These are phyloP conservation scores for Penicillium maclennaniae DNA, from an alignment of 495 filamentous ascomycete genomes.

Conservation along the genomic window DNA sequence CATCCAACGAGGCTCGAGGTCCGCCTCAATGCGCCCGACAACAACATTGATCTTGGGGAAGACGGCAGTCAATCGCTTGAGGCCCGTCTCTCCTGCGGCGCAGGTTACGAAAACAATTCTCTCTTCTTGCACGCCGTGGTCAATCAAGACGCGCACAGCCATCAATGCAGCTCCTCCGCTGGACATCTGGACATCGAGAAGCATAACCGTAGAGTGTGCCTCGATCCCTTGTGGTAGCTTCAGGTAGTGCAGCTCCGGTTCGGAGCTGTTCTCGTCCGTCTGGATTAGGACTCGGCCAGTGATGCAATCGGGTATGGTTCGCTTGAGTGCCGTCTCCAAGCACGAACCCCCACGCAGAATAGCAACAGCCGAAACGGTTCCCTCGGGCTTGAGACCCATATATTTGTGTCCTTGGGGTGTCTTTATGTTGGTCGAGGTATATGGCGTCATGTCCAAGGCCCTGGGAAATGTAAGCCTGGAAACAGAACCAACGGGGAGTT, in stretches of 20 bases:
- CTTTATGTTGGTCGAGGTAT: conserved; percentile 53
- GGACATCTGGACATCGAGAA: conserved; percentile 92
- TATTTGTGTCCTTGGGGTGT: conserved; percentile 69
- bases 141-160: conserved; percentile 89
- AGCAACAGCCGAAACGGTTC: conserved; percentile 78
- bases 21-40: conserved; percentile 71
- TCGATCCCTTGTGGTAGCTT: conserved; percentile 69
- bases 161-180: conserved; percentile 91
- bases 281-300: conserved; percentile 89
- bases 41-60: conserved; percentile 83
- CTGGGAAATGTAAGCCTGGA: conserved; percentile 33
- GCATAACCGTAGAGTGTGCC: conserved; percentile 70
- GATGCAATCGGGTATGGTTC: conserved; percentile 87
- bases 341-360: conserved; percentile 82
- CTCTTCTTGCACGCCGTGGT: conserved; percentile 86
- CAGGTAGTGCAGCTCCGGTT: conserved; percentile 87
- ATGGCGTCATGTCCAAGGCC: conserved; percentile 68
- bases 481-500: not conserved
- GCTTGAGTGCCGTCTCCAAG: conserved; percentile 80
- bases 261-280: conserved; percentile 74
- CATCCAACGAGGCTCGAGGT: conserved; percentile 76
- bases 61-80: conserved; percentile 78
- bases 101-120: conserved; percentile 87
- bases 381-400: conserved; percentile 60
- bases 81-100: conserved; percentile 72